Conservation (phyloP, 345 rosid species). For the Geranium brycei region DNA sequence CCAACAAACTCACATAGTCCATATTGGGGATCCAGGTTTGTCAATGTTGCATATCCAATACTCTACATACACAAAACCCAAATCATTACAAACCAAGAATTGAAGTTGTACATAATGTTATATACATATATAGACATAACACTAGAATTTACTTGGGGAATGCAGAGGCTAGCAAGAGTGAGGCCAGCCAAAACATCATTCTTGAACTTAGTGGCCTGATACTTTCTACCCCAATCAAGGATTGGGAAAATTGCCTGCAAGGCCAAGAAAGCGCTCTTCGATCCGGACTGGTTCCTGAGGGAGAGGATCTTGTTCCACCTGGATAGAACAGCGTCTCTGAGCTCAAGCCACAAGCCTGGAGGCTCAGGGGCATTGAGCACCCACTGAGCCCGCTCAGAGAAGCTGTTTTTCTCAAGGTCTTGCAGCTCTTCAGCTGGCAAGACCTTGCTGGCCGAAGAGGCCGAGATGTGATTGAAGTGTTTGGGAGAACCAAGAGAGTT, state of each 20-base stretch:
- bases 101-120: too few species aligned
- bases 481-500: slow-evolving; percentile 60
- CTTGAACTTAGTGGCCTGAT: slow-evolving; percentile 46
- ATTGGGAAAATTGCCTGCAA: slow-evolving; percentile 49
- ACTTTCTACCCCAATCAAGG: slow-evolving; percentile 50
- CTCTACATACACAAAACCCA: slow-evolving; percentile 29
- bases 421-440: slow-evolving; percentile 15
- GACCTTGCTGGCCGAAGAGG: slow-evolving; percentile 19
- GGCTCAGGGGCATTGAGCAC: slow-evolving; percentile 58
- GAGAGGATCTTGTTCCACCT: slow-evolving; percentile 21
- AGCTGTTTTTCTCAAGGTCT: slow-evolving; percentile 29
- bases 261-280: slow-evolving; percentile 19
- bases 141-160: slow-evolving; percentile 55
- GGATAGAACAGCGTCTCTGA: slow-evolving; percentile 25
- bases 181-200: slow-evolving; percentile 72
- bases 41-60: slow-evolving; percentile 87
- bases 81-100: not conserved
- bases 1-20: slow-evolving; percentile 61
- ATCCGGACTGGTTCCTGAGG: slow-evolving; percentile 21
- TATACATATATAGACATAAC: not conserved
- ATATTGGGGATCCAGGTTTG: slow-evolving; percentile 86
- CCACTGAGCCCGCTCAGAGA: slow-evolving; percentile 39
- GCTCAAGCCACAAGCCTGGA: slow-evolving; percentile 46
- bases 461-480: slow-evolving; percentile 71
- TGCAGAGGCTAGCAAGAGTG: slow-evolving; percentile 94